A percentile compares a stretch with the other conserved stretches of the same genome.
Conservation (phyloP, 1,139 yeast genomes). For the Geotrichum phurueaensis region DNA sequence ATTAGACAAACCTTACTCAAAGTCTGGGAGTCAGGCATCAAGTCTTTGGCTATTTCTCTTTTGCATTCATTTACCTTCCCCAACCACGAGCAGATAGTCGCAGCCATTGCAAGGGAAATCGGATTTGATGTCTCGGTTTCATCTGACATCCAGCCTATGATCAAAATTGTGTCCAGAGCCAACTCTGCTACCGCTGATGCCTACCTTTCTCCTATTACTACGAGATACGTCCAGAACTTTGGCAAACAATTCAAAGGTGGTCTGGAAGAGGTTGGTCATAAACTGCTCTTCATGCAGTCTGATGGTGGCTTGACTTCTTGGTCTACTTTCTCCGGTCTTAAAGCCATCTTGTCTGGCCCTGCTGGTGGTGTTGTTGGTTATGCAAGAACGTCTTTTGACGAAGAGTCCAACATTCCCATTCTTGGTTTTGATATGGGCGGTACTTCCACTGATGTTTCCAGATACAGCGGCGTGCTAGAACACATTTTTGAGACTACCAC, state of each 20-base stretch:
- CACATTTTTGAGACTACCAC: conserved; percentile 50
- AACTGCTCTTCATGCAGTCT: conserved; percentile 52
- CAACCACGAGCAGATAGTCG: conserved; percentile 55
- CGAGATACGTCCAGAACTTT: conserved; percentile 54
- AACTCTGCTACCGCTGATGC: conserved; percentile 74
- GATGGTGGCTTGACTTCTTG: conserved; percentile 52
- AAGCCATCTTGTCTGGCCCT: conserved; percentile 51
- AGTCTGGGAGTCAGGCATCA: conserved; percentile 50
- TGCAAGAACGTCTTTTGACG: conserved; percentile 43
- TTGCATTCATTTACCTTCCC: conserved; percentile 68
- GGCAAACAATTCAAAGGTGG: conserved; percentile 55
- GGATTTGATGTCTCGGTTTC: conserved; percentile 68
- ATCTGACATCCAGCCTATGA: conserved; percentile 61
- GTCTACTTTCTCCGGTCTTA: conserved; percentile 46
- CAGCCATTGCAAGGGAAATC: conserved; percentile 49
- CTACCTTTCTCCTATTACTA: conserved; percentile 67
- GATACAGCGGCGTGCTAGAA: conserved; percentile 45
- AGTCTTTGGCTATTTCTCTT: conserved; percentile 61
- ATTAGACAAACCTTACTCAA: conserved; percentile 40
- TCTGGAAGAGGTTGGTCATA: conserved; percentile 39
- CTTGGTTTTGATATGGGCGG: conserved; percentile 61
- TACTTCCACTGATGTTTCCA: conserved; percentile 52
- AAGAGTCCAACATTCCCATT: conserved; percentile 35
- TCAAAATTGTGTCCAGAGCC: conserved; percentile 60
- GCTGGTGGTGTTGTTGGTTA: conserved; percentile 59